These are phyloP conservation scores for Penicillium chermesinum DNA, from an alignment of 495 filamentous ascomycete genomes.

Conservation along the genomic window DNA sequence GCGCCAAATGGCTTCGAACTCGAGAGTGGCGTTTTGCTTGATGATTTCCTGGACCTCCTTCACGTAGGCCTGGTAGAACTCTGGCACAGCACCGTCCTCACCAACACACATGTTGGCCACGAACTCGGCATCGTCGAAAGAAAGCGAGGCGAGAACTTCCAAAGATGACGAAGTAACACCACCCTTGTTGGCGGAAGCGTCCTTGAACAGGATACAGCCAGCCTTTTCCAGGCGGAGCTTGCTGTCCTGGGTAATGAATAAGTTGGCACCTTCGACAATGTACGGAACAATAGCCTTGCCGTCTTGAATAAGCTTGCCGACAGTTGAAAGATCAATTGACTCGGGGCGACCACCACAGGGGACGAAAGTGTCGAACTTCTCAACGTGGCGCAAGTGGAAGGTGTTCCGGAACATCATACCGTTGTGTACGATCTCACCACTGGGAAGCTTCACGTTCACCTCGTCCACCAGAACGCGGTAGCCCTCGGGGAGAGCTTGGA, in stretches of 20 bases:
- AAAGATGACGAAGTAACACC: conserved; percentile 98
- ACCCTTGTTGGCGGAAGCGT: conserved; percentile 97
- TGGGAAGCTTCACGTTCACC: conserved; percentile 76
- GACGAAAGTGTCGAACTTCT: conserved; percentile 82
- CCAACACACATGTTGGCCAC: conserved; percentile 88
- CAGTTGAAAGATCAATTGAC: conserved; percentile 87
- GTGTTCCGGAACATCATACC: conserved; percentile 95
- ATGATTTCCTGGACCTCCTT: conserved; percentile 86
- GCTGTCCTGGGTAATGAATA: conserved; percentile 98
- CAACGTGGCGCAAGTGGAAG: conserved; percentile 77
- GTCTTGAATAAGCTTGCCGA: conserved; percentile 74
- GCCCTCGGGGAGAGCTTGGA: conserved; percentile 82
- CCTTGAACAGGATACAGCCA: conserved; percentile 92
- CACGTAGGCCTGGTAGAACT: conserved; percentile 91
- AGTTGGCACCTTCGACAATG: conserved; percentile 95
- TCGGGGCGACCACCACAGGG: conserved; percentile 96
- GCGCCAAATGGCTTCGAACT: conserved; percentile 97
- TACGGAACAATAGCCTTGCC: conserved; percentile 83
- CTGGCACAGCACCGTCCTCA: conserved; percentile 68
- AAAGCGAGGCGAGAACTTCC: conserved; percentile 89
- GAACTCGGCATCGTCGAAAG: conserved; percentile 86
- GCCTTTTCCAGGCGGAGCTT: conserved; percentile 92
- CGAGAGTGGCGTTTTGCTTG: conserved; percentile 79
- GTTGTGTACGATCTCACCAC: conserved; percentile 79
- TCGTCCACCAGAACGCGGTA: conserved; percentile 95